Evolutionary conservation across 495 filamentous ascomycete genomes (phyloP), one percentile per base, ranked within the genome.

Genomic region (Sordaria brevicollis): DNA sequence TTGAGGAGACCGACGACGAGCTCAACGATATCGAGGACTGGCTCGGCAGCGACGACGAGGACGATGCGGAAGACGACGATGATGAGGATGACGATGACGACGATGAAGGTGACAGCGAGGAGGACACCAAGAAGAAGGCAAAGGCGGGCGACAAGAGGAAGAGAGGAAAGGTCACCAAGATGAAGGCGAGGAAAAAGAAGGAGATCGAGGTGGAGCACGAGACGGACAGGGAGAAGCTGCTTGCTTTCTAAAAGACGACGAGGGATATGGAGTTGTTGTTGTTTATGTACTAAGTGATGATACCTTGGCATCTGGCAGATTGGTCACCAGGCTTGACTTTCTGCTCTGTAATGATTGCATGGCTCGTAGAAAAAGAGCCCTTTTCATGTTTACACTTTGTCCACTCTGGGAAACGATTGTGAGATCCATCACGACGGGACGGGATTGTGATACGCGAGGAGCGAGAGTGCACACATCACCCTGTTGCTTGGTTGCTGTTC

Each of bases 191-290:
- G 83, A 92, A 92, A 82, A 83, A 83, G 35, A 83, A 88, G 73
- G 90, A 92, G 81, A 88, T 92, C 70, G 91, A 93, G 80, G 89
- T 90, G 71, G 90, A 92, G 74, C 85, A 84, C 11, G 90, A 92
- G 77, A 83, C 78, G 35, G 80, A 82, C 39, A 73, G 76, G 76
- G 62, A 74, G 69, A 78, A 77, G 65, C 67, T 83, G 71, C 76
- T 84, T 68, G 81, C 79, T 21, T 84, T 83, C 67, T 84, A 83
- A 69, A 69, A 37, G 49, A 67, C 5, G 62, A 38, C 15, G 65
- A n/a, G 13, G 19, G 19, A 38, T 33, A 36, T 54, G 57, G 38
- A 5, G 13, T 31, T 49, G 29, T 65, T 41, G 54, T 67, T 19
- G 25, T 7, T 62, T 11, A 7, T 62, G 13, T 57, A 57, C 49